phyloP scores from a whole-genome alignment of 75 land plant species.

The Cunninghamia lanceolata region DNA sequence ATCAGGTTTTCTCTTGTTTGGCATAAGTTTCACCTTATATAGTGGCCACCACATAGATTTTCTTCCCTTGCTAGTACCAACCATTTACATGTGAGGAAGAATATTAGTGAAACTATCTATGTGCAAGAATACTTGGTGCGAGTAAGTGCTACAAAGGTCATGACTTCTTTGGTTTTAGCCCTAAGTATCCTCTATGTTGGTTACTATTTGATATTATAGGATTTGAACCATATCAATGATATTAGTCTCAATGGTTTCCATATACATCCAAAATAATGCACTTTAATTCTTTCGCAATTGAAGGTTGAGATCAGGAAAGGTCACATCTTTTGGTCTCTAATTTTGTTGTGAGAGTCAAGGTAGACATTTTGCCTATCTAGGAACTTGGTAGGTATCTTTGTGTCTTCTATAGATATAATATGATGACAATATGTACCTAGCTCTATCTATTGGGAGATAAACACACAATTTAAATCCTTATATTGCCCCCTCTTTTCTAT shows the following conservation, averaged over 20 bases:
- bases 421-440: background rate
- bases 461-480: background rate
- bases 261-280: background rate
- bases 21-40: background rate
- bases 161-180: background rate
- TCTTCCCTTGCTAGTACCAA: too few relatives aligned
- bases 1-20: background rate
- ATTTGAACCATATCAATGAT: background rate
- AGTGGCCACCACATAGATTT: background rate
- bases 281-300: background rate
- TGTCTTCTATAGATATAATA: background rate
- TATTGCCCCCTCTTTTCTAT: background rate
- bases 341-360: background rate
- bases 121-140: background rate
- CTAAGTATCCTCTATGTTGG: background rate
- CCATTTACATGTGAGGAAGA: background rate
- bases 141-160: background rate
- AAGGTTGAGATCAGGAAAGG: background rate
- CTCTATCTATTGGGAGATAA: background rate
- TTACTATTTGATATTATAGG: background rate
- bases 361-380: background rate
- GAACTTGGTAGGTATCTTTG: background rate
- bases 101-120: background rate
- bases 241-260: too few relatives aligned
- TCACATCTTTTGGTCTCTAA: background rate